phyloP scores from a whole-genome alignment of 2,329 filamentous ascomycete genomes.

The Pseudodiploospora longispora region DNA sequence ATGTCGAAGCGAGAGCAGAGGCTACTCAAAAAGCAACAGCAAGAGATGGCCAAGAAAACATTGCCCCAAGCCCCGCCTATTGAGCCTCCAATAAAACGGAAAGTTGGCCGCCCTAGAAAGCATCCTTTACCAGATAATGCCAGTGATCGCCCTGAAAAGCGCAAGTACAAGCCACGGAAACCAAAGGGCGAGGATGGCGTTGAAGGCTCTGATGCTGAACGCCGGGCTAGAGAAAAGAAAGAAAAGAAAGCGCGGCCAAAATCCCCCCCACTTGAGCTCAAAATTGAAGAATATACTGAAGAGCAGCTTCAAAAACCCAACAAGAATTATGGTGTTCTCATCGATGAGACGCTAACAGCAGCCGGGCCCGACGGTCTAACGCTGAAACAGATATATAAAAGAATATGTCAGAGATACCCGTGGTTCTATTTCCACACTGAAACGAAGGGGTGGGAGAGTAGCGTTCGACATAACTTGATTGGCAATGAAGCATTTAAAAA shows the following conservation, averaged over 20 bases:
- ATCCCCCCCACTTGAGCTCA: slow-evolving; percentile 50
- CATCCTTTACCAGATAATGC: slow-evolving; percentile 52
- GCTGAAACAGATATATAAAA: slow-evolving; percentile 56
- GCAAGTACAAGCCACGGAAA: slow-evolving; percentile 58
- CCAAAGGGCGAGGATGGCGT: slow-evolving; percentile 44
- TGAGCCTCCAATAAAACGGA: slow-evolving; percentile 51
- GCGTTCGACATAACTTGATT: slow-evolving; percentile 56
- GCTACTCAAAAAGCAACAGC: slow-evolving; percentile 49
- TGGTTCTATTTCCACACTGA: slow-evolving; percentile 53
- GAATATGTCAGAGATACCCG: slow-evolving; percentile 49
- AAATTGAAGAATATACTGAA: slow-evolving; percentile 46
- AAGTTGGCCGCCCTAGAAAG: slow-evolving; percentile 57
- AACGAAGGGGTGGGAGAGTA: slow-evolving; percentile 59
- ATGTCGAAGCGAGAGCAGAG: slow-evolving; percentile 72
- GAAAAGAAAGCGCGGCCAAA: slow-evolving; percentile 51
- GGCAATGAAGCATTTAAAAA: slow-evolving; percentile 55
- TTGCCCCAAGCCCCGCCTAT: slow-evolving; percentile 37
- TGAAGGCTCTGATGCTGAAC: slow-evolving; percentile 49
- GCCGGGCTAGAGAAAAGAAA: slow-evolving; percentile 49
- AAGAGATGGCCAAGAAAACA: slow-evolving; percentile 42
- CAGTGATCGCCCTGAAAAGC: slow-evolving; percentile 49
- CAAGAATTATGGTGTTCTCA: slow-evolving; percentile 54
- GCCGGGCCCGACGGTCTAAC: slow-evolving; percentile 46
- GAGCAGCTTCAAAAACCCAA: slow-evolving; percentile 53
- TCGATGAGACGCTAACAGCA: slow-evolving; percentile 50